A percentile compares a stretch with the other conserved stretches of the same genome.
phyloP scores from a whole-genome alignment of 306 rosid species.

The Fagus crenata region DNA sequence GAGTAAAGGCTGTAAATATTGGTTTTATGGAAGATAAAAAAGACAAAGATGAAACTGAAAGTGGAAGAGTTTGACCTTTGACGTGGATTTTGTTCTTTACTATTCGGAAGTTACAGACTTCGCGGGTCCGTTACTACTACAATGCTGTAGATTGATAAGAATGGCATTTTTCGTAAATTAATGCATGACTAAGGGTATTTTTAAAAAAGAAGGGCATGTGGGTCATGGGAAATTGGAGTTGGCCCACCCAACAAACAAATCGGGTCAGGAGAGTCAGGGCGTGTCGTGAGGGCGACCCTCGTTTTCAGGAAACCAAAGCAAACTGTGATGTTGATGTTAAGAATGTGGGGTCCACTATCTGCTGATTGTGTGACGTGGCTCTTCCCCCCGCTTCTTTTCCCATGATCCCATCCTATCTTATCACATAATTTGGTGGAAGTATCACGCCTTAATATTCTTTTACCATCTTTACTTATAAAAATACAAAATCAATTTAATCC shows the following conservation, averaged over 20 bases:
- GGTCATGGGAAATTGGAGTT: slow-evolving; percentile 41
- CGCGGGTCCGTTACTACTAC: slow-evolving; percentile 5
- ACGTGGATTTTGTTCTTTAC: not conserved
- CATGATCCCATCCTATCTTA: not conserved
- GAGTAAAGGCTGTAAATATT: not conserved
- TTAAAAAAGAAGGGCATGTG: slow-evolving; percentile 10
- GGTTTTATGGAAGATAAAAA: not conserved
- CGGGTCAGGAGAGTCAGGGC: slow-evolving; percentile 37
- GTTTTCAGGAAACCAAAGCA: slow-evolving; percentile 7
- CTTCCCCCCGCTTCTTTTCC: slow-evolving; percentile 36
- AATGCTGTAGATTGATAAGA: not conserved
- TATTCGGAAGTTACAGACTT: not conserved
- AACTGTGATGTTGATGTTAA: slow-evolving; percentile 15
- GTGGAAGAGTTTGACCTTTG: not conserved
- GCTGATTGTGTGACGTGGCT: slow-evolving; percentile 36
- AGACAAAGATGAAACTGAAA: not conserved
- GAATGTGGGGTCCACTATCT: slow-evolving; percentile 32
- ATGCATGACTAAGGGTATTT: not conserved
- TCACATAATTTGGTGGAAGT: not conserved
- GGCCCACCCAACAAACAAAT: slow-evolving; percentile 38
- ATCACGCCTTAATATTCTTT: not conserved
- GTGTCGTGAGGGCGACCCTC: slow-evolving; percentile 42
- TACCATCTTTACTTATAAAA: not conserved
- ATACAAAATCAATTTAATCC: no score
- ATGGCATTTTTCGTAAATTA: not conserved